phyloP scores from a whole-genome alignment of 73 alveolate genomes.

The Symbiodinium natans region DNA sequence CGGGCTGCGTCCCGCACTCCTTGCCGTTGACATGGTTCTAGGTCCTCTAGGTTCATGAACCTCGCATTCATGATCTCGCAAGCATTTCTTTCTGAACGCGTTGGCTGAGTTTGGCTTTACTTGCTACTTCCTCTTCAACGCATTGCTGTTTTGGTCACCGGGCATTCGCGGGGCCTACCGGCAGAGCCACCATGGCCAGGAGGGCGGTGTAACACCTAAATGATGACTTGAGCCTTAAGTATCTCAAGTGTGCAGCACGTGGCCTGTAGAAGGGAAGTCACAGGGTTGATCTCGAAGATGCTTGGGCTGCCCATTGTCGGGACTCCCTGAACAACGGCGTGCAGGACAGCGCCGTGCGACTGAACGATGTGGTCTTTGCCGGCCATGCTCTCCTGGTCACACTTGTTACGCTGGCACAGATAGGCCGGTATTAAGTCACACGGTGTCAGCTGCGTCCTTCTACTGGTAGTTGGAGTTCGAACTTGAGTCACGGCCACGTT shows the following conservation, averaged over 20 bases:
- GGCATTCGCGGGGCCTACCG: slow-evolving; percentile 76
- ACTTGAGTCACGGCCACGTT: no score
- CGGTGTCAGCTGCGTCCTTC: background rate
- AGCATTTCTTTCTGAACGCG: background rate
- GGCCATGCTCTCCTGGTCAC: slow-evolving; percentile 77
- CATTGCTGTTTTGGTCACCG: slow-evolving; percentile 47
- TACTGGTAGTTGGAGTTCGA: no score
- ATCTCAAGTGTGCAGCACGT: no score
- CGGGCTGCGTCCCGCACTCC: no score
- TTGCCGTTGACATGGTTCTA: no score
- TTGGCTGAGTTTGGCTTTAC: slow-evolving; percentile 59
- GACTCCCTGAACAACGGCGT: no score
- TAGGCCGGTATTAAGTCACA: background rate
- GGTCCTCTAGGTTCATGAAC: no score
- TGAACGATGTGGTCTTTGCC: slow-evolving; percentile 71
- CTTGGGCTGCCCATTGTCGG: background rate
- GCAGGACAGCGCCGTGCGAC: slow-evolving; percentile 72
- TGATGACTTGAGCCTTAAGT: no score
- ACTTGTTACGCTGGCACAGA: slow-evolving; percentile 40
- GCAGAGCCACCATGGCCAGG: slow-evolving; percentile 65
- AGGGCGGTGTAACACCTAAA: background rate
- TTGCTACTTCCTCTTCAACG: slow-evolving; percentile 90
- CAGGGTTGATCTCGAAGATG: no score
- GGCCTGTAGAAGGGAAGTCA: no score
- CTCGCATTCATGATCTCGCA: no score